Base-by-base conservation (phyloP, 805 yeast genomes). In the Myxozyma vanderwaltii region DNA sequence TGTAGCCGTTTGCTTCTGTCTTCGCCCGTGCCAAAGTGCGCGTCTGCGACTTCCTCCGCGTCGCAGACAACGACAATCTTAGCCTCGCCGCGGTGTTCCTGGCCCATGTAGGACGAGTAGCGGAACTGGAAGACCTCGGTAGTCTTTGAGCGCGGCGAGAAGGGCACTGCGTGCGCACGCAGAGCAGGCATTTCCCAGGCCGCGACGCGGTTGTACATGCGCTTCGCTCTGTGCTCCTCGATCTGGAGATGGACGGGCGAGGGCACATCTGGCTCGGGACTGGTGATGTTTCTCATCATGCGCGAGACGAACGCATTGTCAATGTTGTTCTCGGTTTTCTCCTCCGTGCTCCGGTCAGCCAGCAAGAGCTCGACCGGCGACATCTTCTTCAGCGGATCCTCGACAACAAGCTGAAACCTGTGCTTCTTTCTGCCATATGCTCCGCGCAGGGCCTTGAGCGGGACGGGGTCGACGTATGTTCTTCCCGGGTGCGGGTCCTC, bases 141-240 rank as follows among this genome's bases (percentile, higher is more conserved):
- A 33, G 38, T 23, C 26, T 45, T 19, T n/a, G 50, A 21, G 17
- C 33, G 33, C 33, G 63, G 57, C 29, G 24, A 47, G 26, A 53
- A 57, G 47, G 57, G 58, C 6, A 33, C 36, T 15, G 48, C 46
- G 17, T 41, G 29, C 29, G 27, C 50, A 3, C 61, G 41, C 47
- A 94, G 79, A 56, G 84, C 81, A 5, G 99, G 99, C 79, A 92
- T 81, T 72, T 92, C 98, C 75, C 86, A 92, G 0, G 97, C 97
- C 10, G 95, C 89, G 45, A 89, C 79, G 68, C 97, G 81, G 69
- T 86, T 86, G 68, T 86, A 84, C 64, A 87, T 83, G 66, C 96
- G 84, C 67, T 82, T 84, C 64, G 83, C 86, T 70, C 97, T 82
- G 68, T 84, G 88, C 64, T 83, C 86, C 56, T 83, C 82, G 35